A percentile compares a stretch with the other conserved stretches of the same genome.
Evolutionary conservation across 1,139 yeast genomes (phyloP).

Genomic region (Komagataea norvegica): DNA sequence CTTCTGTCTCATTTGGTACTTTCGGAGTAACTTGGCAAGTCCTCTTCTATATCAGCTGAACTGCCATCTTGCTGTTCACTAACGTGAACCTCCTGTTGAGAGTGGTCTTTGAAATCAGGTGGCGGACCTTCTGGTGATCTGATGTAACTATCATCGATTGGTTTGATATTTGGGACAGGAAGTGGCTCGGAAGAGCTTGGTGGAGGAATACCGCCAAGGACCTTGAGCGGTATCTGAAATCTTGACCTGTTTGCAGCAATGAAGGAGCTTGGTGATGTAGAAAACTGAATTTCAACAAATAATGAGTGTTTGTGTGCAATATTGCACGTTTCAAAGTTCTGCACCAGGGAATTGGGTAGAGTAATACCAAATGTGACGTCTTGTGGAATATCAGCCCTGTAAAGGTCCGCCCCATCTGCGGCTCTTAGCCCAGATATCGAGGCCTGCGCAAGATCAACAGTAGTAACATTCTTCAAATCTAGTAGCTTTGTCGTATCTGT

Average conservation of each 20-base stretch:
- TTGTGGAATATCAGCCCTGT: slow-evolving; percentile 4
- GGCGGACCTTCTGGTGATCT: neutral
- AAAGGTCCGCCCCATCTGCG: neutral
- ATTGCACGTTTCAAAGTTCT: slow-evolving; percentile 52
- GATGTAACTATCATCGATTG: too few relatives aligned
- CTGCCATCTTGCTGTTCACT: slow-evolving; percentile 2
- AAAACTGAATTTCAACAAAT: slow-evolving; percentile 40
- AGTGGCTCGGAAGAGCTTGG: neutral
- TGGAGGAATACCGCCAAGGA: neutral
- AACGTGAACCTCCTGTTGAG: neutral
- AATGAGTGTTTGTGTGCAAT: slow-evolving; percentile 44
- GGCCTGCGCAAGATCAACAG: slow-evolving; percentile 6
- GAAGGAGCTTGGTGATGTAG: neutral
- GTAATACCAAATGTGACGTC: neutral
- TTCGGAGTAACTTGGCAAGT: slow-evolving; percentile 11
- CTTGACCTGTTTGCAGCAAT: neutral
- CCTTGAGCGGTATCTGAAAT: too few relatives aligned
- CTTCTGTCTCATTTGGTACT: too few relatives aligned
- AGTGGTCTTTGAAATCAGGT: neutral
- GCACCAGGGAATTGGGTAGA: neutral
- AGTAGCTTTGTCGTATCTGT: neutral
- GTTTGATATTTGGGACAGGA: neutral
- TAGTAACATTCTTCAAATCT: slow-evolving; percentile 1
- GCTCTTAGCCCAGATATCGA: neutral
- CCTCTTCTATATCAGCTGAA: slow-evolving; percentile 1